Percentiles rank a stretch among this genome's conserved stretches.
These are phyloP conservation scores for Fusarium sp. DNA, from an alignment of 2,329 filamentous ascomycete genomes.

Conservation along the genomic window DNA sequence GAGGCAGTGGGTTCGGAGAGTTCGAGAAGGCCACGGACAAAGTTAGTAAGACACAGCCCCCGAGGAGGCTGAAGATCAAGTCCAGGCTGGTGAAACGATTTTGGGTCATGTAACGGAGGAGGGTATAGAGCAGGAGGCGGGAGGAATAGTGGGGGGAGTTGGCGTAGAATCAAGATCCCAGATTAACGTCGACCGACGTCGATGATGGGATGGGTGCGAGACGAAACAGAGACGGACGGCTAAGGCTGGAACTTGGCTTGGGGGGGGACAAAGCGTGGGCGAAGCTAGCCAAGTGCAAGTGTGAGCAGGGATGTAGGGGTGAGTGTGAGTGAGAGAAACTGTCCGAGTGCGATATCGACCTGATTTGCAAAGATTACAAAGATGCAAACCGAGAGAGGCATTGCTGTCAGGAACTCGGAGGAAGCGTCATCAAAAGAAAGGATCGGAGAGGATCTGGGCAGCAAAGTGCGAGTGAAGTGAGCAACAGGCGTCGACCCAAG, in stretches of 20 bases:
- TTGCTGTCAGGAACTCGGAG: conserved; percentile 35
- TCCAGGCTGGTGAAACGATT: conserved; percentile 43
- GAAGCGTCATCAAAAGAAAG: conserved; percentile 23
- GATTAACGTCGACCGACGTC: conserved; percentile 4
- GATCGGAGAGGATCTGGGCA: conserved; percentile 21
- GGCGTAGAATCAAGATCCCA: conserved; percentile 41
- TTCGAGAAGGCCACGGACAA: conserved; percentile 48
- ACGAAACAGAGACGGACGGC: conserved; percentile 39
- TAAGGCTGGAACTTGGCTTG: conserved; percentile 19
- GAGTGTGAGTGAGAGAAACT: conserved; percentile 23
- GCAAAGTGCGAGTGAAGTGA: conserved; percentile 16
- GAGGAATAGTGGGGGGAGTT: conserved; percentile 42
- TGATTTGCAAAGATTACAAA: conserved; percentile 31
- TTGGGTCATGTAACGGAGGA: conserved; percentile 48
- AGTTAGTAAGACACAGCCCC: conserved; percentile 63
- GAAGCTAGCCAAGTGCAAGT: conserved; percentile 32
- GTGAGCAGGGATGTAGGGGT: conserved; percentile 35
- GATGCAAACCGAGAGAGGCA: conserved; percentile 45
- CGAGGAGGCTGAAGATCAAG: conserved; percentile 48
- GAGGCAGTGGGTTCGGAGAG: conserved; percentile 48
- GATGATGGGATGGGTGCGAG: conserved; percentile 14
- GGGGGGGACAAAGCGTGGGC: conserved; percentile 30
- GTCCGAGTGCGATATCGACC: conserved; percentile 34
- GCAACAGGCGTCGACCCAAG: conserved; percentile 32
- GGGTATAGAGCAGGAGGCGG: conserved; percentile 39